Base-by-base conservation (phyloP, 2,329 filamentous ascomycete species). In the Blastomyces parvus region DNA sequence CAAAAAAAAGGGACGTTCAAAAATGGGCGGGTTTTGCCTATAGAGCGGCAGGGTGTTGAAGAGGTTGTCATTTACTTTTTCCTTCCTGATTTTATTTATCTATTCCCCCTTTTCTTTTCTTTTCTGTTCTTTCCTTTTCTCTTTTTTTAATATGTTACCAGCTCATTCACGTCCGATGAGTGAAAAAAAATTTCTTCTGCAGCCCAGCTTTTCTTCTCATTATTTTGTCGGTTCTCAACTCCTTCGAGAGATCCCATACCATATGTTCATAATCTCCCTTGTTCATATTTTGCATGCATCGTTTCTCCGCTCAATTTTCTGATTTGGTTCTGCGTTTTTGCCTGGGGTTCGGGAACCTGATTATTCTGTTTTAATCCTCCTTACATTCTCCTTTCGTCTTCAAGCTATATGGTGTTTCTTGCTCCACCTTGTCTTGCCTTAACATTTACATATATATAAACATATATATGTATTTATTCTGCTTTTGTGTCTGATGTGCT, bases 111-210 rank as follows among this genome's bases (percentile, higher is more conserved):
- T 64, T 53, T 36, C 33, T 58, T 57, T 25, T 62, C 64, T 62
- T 64, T 64, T 63, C 66, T 6, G 22, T 17, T 46, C 33, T 58
- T 57, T 25, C 61, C 64, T 62, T 64, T 64, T 63, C 66, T 6
- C 22, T 22, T 1, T 42, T 50, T 13, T 27, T 3, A 25, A 14
- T 27, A 27, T 2, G 48, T 27, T 27, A 11, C 22, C 13, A 13
- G 44, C 22, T 50, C 22, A 50, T 50, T 50, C 22, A 44, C 5
- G 36, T 55, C 52, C 7, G 30, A n/a, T 36, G 52, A 8, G 27
- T n/a, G 52, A 36, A 36, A 55, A 36, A 30, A n/a, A 38, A 38
- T 6, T n/a, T 55, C 5, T 22, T 33, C 30, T 27, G 27, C 17
- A n/a, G 30, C 27, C 19, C 27, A 36, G 8, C 27, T 55, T 33